Percentiles rank a stretch among this genome's conserved stretches.
phyloP scores from a whole-genome alignment of 2,329 filamentous ascomycete species.

The Exophiala lecanii-corni region DNA sequence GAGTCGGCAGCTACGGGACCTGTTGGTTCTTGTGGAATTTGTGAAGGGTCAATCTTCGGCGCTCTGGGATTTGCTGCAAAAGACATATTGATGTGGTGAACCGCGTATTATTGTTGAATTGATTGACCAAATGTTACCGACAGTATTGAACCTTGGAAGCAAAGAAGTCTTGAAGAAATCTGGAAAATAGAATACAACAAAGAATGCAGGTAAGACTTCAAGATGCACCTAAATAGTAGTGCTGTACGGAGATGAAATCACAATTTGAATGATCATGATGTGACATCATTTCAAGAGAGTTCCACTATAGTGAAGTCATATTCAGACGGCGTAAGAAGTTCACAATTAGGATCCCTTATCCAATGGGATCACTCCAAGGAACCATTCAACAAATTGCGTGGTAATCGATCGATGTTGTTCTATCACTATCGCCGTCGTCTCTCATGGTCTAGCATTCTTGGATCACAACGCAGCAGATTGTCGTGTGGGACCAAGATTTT shows the following conservation, averaged over 20 bases:
- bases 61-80: constrained; percentile 19
- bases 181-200: no score
- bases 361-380: no score
- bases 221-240: no score
- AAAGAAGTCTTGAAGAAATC: no score
- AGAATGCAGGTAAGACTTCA: no score
- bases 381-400: background rate
- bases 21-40: constrained; percentile 56
- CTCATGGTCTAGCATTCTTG: background rate
- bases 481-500: background rate
- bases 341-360: no score
- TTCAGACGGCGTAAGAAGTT: background rate
- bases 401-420: background rate
- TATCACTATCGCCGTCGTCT: background rate
- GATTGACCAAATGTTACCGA: no score
- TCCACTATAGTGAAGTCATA: background rate
- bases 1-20: constrained; percentile 65
- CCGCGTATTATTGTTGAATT: background rate
- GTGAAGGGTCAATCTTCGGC: constrained; percentile 45
- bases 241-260: no score
- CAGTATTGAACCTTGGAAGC: no score
- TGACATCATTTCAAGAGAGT: background rate
- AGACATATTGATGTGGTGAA: constrained; percentile 17
- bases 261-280: background rate
- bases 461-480: background rate